A percentile compares a stretch with the other conserved stretches of the same genome.
Conservation (phyloP, 106 monocot species). For the Ottelia alismoides region DNA sequence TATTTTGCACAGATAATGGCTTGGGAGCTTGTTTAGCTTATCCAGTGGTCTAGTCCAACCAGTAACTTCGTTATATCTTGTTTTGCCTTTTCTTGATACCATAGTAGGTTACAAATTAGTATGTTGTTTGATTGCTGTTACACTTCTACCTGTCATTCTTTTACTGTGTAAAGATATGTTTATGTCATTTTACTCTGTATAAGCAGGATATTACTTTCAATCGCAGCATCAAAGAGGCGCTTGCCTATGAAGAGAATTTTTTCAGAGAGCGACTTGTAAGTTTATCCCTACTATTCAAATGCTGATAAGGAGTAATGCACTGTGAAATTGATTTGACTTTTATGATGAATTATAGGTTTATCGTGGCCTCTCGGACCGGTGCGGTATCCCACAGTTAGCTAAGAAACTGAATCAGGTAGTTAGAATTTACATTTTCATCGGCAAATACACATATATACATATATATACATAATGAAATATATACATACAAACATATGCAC, state of each 20-base stretch:
- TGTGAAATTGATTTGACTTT: not conserved
- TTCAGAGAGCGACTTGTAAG: conserved; percentile 70
- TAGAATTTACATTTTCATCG: no score
- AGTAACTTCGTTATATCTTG: no score
- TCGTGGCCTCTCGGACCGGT: conserved; percentile 83
- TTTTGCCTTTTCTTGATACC: no score
- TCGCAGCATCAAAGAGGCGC: conserved; percentile 78
- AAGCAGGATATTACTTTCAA: conserved; percentile 79
- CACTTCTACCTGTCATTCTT: no score
- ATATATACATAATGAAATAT: not conserved
- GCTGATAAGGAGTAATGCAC: not conserved
- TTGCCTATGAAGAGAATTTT: conserved; percentile 76
- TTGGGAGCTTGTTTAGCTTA: no score
- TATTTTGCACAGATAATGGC: no score
- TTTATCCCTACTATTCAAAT: not conserved
- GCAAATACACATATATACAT: no score
- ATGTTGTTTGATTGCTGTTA: no score
- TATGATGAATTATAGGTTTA: conserved; percentile 41
- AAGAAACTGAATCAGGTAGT: conserved; percentile 91
- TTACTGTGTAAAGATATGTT: no score
- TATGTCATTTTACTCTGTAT: no score
- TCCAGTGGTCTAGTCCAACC: no score
- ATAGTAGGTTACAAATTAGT: no score
- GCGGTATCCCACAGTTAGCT: conserved; percentile 84
- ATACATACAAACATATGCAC: not conserved